Evolutionary conservation across 2,329 filamentous ascomycete species (phyloP).

Genomic region (Verticillium zaregamsianum): DNA sequence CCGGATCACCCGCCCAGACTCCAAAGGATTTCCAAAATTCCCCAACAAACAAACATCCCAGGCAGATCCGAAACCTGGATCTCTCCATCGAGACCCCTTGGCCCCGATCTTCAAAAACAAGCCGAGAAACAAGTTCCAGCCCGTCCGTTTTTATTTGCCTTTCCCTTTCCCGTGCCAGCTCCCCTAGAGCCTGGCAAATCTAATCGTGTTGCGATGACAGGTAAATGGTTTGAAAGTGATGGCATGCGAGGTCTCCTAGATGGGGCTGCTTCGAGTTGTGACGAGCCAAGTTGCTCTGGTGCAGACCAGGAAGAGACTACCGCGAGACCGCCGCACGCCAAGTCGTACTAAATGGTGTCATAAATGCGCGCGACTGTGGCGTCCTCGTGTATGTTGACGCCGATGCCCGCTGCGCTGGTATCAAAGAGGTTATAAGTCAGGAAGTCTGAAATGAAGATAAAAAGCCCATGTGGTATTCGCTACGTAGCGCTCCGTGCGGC

Average conservation of each 20-base stretch:
- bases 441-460: neutral
- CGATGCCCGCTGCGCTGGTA: neutral
- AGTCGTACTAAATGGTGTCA: neutral
- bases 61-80: too few relatives aligned
- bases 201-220: neutral
- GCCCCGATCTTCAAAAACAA: neutral
- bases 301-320: too few relatives aligned
- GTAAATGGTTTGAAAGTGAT: neutral
- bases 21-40: slow-evolving; percentile 9
- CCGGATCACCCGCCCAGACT: slow-evolving; percentile 6
- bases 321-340: neutral
- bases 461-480: neutral
- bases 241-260: neutral
- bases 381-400: neutral
- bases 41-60: too few relatives aligned
- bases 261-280: neutral
- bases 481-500: neutral
- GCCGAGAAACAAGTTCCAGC: neutral
- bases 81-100: too few relatives aligned
- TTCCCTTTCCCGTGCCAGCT: neutral
- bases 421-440: neutral
- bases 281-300: too few relatives aligned
- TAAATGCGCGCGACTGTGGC: neutral
- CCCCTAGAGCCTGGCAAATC: neutral
- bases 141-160: neutral